Conservation (phyloP, 495 filamentous ascomycete genomes). For the Talaromyces adpressus region DNA sequence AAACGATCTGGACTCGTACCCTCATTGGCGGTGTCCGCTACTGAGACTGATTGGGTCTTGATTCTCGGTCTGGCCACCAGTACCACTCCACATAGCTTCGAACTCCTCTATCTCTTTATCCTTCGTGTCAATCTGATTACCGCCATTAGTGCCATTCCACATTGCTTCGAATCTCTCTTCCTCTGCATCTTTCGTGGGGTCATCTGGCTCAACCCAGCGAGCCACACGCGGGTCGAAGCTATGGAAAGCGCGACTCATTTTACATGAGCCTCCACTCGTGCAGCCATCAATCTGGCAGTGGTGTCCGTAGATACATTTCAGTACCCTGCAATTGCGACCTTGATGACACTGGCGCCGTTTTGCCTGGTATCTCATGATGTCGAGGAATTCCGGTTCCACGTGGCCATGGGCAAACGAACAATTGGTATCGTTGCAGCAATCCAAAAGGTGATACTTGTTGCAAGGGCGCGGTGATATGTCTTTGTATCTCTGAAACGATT, state of each 20-base stretch:
- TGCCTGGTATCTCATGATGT: constrained; percentile 31
- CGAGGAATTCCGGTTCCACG: constrained; percentile 22
- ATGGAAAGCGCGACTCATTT: constrained; percentile 19
- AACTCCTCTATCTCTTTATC: neutral
- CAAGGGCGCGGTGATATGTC: constrained; percentile 32
- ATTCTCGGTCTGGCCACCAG: neutral
- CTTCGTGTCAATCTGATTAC: neutral
- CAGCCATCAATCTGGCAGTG: constrained; percentile 37
- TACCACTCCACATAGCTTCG: neutral
- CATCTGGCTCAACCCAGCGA: constrained; percentile 20
- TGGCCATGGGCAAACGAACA: constrained; percentile 35
- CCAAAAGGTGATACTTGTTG: constrained; percentile 35
- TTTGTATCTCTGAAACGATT: constrained; percentile 27
- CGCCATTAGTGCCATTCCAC: neutral
- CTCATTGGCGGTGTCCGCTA: neutral
- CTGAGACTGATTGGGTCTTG: neutral
- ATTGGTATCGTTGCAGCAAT: constrained; percentile 26
- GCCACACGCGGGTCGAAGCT: constrained; percentile 22
- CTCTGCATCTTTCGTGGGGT: neutral
- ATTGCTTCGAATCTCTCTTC: neutral
- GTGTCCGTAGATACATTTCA: constrained; percentile 39
- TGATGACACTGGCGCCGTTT: constrained; percentile 29
- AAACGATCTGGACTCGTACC: neutral
- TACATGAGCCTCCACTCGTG: constrained; percentile 28
- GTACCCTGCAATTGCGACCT: constrained; percentile 27